Percentiles rank a stretch among this genome's conserved stretches.
Conservation (phyloP, 495 filamentous ascomycete species). For the Venustampulla echinocandica region DNA sequence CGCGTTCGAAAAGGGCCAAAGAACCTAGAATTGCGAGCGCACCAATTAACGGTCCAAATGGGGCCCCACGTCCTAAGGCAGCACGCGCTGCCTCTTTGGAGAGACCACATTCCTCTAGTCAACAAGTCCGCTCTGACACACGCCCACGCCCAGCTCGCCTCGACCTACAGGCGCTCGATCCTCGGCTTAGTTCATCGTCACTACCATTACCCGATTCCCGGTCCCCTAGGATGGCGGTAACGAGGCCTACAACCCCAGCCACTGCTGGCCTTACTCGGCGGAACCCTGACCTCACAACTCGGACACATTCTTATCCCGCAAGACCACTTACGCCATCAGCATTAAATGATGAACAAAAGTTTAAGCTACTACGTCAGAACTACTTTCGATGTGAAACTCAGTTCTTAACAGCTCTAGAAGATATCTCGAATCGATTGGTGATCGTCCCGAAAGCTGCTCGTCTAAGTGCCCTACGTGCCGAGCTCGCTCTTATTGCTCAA, state of each 20-base stretch:
- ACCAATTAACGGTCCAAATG: conserved; percentile 6
- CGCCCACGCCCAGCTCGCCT: conserved; percentile 27
- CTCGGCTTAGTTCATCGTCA: conserved; percentile 56
- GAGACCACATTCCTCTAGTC: conserved; percentile 20
- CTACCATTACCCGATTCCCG: conserved; percentile 51
- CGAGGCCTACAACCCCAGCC: conserved; percentile 40
- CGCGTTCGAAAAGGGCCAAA: conserved; percentile 16
- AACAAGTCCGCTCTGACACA: conserved; percentile 21
- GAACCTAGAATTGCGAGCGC: conserved; percentile 28
- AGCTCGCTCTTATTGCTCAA: conserved; percentile 62
- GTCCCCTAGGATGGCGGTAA: conserved; percentile 32
- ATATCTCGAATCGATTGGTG: conserved; percentile 68
- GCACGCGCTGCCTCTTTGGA: conserved; percentile 11
- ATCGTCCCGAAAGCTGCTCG: conserved; percentile 65
- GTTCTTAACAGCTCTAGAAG: conserved; percentile 62
- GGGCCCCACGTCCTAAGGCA: conserved; percentile 13
- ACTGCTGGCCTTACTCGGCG: conserved; percentile 39
- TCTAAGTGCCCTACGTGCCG: conserved; percentile 64
- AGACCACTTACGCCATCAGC: conserved; percentile 42
- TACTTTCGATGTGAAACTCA: conserved; percentile 68
- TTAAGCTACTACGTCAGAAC: conserved; percentile 56
- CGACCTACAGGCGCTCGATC: conserved; percentile 37
- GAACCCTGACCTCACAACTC: conserved; percentile 29
- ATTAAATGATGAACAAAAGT: conserved; percentile 47
- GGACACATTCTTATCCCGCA: conserved; percentile 40